phyloP scores from a whole-genome alignment of 208 protist species.

The Crithidia expoeki region DNA sequence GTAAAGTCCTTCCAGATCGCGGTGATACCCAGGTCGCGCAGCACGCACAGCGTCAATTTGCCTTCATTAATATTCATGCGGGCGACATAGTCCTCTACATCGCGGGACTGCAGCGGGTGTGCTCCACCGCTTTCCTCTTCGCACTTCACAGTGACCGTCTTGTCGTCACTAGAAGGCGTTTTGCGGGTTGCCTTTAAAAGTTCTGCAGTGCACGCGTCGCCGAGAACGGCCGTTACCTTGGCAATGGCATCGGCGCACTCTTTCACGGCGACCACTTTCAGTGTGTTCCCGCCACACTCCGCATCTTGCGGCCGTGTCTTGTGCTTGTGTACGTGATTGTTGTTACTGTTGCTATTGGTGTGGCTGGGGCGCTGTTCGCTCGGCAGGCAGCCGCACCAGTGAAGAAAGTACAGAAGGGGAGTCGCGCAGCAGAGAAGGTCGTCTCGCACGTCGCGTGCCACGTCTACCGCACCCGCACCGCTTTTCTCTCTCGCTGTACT shows the following conservation, averaged over 20 bases:
- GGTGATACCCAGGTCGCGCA: slow-evolving; percentile 48
- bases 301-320: not conserved
- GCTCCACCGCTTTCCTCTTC: not conserved
- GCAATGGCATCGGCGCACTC: slow-evolving; percentile 51
- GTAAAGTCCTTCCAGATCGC: slow-evolving; percentile 43
- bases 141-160: not conserved
- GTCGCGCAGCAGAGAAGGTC: slow-evolving; percentile 23
- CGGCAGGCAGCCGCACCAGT: slow-evolving; percentile 22
- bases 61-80: slow-evolving; percentile 17
- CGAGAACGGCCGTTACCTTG: slow-evolving; percentile 17
- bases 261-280: slow-evolving; percentile 43
- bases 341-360: not conserved
- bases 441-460: slow-evolving; percentile 14
- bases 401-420: slow-evolving; percentile 29
- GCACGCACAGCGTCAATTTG: slow-evolving; percentile 38
- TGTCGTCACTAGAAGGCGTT: not conserved
- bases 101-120: slow-evolving; percentile 32
- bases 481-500: not conserved
- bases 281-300: slow-evolving; percentile 27
- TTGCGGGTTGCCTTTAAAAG: not conserved
- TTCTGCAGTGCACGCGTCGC: not conserved
- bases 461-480: slow-evolving; percentile 6
- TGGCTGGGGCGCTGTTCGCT: not conserved
- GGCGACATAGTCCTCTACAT: slow-evolving; percentile 41
- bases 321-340: not conserved